Conservation (phyloP, 169 alveolate genomes). For the Toxoplasma gondii region DNA sequence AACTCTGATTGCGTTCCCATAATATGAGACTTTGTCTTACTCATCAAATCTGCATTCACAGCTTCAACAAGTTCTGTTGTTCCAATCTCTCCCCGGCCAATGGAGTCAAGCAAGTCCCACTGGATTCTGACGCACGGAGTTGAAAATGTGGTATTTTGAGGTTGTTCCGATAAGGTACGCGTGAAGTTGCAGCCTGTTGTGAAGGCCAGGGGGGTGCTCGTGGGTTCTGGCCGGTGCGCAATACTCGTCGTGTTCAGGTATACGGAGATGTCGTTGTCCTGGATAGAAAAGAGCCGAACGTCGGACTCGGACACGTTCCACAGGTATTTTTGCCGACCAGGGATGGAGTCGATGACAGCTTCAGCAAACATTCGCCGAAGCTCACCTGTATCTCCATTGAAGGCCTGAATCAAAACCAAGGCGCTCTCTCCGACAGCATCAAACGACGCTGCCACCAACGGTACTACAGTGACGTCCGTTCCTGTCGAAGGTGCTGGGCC, state of each 20-base stretch:
- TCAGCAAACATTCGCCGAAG: slow-evolving; percentile 6
- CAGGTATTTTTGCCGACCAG: not conserved
- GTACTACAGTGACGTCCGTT: not conserved
- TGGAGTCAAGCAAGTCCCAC: slow-evolving; percentile 15
- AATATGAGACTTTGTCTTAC: not conserved
- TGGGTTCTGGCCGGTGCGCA: not conserved
- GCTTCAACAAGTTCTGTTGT: slow-evolving; percentile 31
- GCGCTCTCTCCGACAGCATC: slow-evolving; percentile 39
- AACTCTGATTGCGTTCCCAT: not conserved
- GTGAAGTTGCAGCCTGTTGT: not conserved
- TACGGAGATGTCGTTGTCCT: not conserved
- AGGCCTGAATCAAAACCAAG: not conserved
- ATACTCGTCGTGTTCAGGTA: not conserved
- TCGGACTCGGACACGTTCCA: slow-evolving; percentile 24
- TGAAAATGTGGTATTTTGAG: not conserved
- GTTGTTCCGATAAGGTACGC: not conserved
- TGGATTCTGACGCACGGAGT: slow-evolving; percentile 2
- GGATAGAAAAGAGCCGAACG: not conserved
- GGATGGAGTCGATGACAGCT: not conserved
- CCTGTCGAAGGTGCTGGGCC: not conserved
- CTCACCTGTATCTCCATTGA: not conserved
- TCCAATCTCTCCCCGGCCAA: not conserved
- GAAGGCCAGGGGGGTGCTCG: not conserved
- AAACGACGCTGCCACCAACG: slow-evolving; percentile 36
- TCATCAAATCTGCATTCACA: slow-evolving; percentile 24